Base-by-base conservation (phyloP, 2,329 filamentous ascomycete species). In the Orbilia quercus region DNA sequence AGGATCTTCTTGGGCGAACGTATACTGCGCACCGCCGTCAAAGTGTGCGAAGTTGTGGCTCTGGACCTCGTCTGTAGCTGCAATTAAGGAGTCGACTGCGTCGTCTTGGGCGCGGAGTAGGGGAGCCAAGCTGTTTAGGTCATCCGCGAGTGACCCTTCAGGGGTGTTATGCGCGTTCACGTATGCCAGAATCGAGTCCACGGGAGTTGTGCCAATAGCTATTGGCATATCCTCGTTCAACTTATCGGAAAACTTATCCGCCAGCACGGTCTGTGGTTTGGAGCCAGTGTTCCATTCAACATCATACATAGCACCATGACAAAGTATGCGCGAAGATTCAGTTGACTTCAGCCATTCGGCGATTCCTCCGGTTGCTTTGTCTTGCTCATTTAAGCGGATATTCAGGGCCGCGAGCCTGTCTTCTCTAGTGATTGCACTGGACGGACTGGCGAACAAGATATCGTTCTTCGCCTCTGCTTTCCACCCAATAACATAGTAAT, bases 401-500 rank as follows among this genome's bases (percentile, higher is more conserved):
- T 31, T 31, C 9, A 31, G 28, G 4, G 28, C 28, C 4, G 28
- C 28, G 9, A 31, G 28, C n/a, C 11, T 45, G 6, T 16, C 66
- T 23, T 6, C 28, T 9, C 28, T 4, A 31, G 5, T 31, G 4
- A 31, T 31, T 66, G 53, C 16, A 47, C 58, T 2, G 9, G 78
- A 63, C 1, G 22, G 70, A 31, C 28, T 78, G 12, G 42, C 12
- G n/a, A 34, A 48, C 5, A 80, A 58, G 0, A 77, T 77, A 40
- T 80, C 76, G 12, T 70, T 65, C 0, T 36, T 62, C 7, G 50
- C 34, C 5, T 78, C 75, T 18, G 71, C 76, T 36, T 83, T 80
- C 81, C 81, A 83, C 3, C 82, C 82, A 0, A 83, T 11, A 0
- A 83, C 75, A 69, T 81, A 81, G 71, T 83, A 83, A 72, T 76